Base-by-base conservation (phyloP, 2,329 filamentous ascomycete genomes). In the Clathrospora elynae region DNA sequence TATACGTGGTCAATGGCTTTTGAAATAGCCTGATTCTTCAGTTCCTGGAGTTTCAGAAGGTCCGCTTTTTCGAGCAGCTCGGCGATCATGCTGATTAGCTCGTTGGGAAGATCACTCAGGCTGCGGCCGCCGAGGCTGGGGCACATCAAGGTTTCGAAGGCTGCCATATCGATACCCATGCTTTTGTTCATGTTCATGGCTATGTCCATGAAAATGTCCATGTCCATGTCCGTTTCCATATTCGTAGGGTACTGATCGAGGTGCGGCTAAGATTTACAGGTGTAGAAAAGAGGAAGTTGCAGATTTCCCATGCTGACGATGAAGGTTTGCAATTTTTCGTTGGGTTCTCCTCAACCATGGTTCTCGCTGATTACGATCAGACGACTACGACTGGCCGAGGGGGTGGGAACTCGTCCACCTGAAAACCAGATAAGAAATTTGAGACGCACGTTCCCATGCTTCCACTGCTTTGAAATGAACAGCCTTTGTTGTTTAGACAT, bases 311-410 rank as follows among this genome's bases (percentile, higher is more conserved):
- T 35, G 35, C 26, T 30, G 9, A 35, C 25, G 5, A n/a, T n/a
- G n/a, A n/a, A 5, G 11, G 12, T 7, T 26, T 24, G 17, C 18
- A 22, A 24, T 18, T 20, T 4, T 16, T 31, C 10, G 30, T 17
- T 29, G 5, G 19, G 5, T 14, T 7, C 13, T 9, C 19, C 19
- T 12, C 30, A 3, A 38, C 39, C 44, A 47, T 34, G 12, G 34
- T 43, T 35, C 20, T 22, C 8, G 19, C 12, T 38, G 42, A 35
- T n/a, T n/a, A n/a, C 41, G 38, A 29, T 41, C 41, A 35, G 42
- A 34, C 38, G 23, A 33, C 8, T 14, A 32, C 11, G 11, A 17
- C 17, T 42, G 38, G 24, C 33, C n/a, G n/a, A n/a, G n/a, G n/a
- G n/a, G n/a, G n/a, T n/a, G n/a, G n/a, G n/a, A n/a, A n/a, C n/a